These are phyloP conservation scores for Yamadazyma pseudoaaseri DNA, from an alignment of 1,139 yeast genomes.

Conservation along the genomic window DNA sequence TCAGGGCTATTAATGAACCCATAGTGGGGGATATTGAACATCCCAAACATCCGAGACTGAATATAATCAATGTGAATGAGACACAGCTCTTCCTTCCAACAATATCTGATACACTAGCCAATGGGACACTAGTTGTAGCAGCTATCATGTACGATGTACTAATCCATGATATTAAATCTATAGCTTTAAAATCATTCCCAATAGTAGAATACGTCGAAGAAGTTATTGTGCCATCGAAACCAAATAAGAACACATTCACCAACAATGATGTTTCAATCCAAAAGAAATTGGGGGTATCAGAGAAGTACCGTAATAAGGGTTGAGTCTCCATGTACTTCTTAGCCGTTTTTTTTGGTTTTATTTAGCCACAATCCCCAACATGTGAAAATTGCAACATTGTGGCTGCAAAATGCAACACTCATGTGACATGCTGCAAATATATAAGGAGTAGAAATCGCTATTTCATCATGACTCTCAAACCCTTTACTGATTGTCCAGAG, in stretches of 20 bases:
- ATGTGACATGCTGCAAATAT: too few relatives aligned
- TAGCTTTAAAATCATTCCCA: conserved; percentile 35
- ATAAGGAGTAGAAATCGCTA: too few relatives aligned
- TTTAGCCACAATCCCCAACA: too few relatives aligned
- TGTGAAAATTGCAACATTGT: too few relatives aligned
- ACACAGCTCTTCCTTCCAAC: conserved; percentile 44
- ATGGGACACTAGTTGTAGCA: conserved; percentile 29
- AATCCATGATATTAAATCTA: conserved; percentile 32
- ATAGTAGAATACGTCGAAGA: conserved; percentile 33
- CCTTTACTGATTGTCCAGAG: conserved; percentile 29
- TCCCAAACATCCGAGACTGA: conserved; percentile 31
- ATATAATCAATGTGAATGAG: conserved; percentile 20
- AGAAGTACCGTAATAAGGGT: too few relatives aligned
- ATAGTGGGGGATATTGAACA: conserved; percentile 22
- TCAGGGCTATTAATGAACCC: conserved; percentile 14
- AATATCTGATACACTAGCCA: conserved; percentile 54
- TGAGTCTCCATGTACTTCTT: too few relatives aligned
- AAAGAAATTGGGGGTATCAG: conserved; percentile 11
- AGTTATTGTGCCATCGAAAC: conserved; percentile 37
- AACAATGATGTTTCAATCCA: conserved; percentile 24
- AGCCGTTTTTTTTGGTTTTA: too few relatives aligned
- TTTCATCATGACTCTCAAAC: too few relatives aligned
- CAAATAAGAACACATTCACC: conserved; percentile 26
- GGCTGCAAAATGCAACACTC: too few relatives aligned
- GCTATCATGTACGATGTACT: conserved; percentile 33